phyloP scores from a whole-genome alignment of 441 rosid genomes.

The Erodium moschatum region DNA sequence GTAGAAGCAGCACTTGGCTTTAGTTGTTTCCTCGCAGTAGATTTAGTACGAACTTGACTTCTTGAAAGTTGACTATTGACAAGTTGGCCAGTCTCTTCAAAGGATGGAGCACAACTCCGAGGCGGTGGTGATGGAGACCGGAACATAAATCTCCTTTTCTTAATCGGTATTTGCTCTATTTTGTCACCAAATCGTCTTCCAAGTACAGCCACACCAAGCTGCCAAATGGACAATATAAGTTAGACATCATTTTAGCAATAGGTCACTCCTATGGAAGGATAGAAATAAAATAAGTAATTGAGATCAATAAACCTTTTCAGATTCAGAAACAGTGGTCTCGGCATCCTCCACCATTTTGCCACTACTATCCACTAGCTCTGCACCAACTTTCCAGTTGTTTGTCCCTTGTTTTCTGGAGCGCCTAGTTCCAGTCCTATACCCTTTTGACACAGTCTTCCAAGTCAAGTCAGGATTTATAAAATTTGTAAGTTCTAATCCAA shows the following conservation, averaged over 20 bases:
- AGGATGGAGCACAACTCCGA: not conserved
- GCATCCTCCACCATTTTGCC: conserved; percentile 16
- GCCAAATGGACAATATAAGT: conserved; percentile 20
- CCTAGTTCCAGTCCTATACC: conserved; percentile 36
- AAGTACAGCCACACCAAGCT: conserved; percentile 43
- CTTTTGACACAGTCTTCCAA: conserved; percentile 47
- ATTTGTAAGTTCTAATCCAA: conserved; percentile 33
- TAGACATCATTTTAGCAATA: not conserved
- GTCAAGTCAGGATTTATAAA: conserved; percentile 38
- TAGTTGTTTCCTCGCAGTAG: conserved; percentile 9
- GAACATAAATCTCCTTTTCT: conserved; percentile 37
- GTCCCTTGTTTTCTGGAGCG: conserved; percentile 30
- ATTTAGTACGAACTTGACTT: conserved; percentile 14
- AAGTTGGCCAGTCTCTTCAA: conserved; percentile 17
- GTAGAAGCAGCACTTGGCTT: conserved; percentile 17
- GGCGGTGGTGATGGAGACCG: conserved; percentile 28
- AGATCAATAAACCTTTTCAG: conserved; percentile 36
- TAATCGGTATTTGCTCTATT: conserved; percentile 39
- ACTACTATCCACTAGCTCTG: conserved; percentile 22
- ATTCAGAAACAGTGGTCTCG: conserved; percentile 28
- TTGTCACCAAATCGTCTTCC: conserved; percentile 37
- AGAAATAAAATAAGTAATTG: not conserved
- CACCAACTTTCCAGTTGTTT: conserved; percentile 1
- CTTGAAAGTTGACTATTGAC: conserved; percentile 14
- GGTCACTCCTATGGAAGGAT: not conserved